A percentile compares a stretch with the other conserved stretches of the same genome.
Evolutionary conservation across 495 filamentous ascomycete species (phyloP).

Genomic region (Penicillium odoratum): DNA sequence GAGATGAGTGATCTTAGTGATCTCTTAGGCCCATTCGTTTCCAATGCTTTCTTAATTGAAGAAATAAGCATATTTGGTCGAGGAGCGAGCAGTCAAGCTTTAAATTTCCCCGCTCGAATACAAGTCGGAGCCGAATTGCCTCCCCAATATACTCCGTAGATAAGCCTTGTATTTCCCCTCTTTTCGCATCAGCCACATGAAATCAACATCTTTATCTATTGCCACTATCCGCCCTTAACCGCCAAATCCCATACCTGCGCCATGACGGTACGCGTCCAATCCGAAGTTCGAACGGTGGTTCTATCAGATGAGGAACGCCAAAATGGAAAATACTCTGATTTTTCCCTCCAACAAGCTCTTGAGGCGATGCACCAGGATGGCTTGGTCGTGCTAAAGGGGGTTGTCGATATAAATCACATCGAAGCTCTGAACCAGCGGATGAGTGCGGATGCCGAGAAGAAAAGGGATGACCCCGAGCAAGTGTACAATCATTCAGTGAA

Average conservation of each 20-base stretch:
- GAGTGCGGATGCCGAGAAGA: slow-evolving; percentile 3
- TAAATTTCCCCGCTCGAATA: neutral
- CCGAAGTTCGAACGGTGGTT: neutral
- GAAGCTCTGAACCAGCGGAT: neutral
- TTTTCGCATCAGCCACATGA: neutral
- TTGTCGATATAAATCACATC: slow-evolving; percentile 2
- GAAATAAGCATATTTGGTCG: neutral
- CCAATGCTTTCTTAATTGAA: neutral
- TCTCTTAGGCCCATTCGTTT: no score
- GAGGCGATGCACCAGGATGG: slow-evolving; percentile 4
- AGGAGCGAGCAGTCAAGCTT: neutral
- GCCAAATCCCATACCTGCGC: neutral
- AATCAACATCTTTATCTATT: neutral
- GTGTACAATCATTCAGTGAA: slow-evolving; percentile 2
- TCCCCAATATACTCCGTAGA: neutral
- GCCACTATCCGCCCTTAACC: neutral
- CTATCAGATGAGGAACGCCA: neutral
- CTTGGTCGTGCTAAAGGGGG: neutral
- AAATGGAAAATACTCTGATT: neutral
- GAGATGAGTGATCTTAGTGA: no score
- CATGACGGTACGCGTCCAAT: neutral
- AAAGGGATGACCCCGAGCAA: slow-evolving; percentile 2
- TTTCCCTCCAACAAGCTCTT: neutral
- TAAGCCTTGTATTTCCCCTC: neutral
- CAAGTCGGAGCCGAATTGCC: neutral